phyloP scores from a whole-genome alignment of 805 yeast species.

The Geotrichum ghanense region DNA sequence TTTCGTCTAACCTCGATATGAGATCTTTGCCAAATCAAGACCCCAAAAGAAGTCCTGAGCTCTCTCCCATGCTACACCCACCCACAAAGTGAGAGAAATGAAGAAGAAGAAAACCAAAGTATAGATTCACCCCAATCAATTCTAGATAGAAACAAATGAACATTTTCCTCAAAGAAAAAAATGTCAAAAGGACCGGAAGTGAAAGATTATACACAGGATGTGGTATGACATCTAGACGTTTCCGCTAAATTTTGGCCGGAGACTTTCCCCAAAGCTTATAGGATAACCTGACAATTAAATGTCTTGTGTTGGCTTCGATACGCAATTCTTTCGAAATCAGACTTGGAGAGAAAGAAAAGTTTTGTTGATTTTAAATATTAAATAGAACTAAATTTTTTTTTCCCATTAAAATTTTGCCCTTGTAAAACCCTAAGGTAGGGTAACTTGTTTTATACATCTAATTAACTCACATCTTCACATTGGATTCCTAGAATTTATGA shows the following conservation, averaged over 20 bases:
- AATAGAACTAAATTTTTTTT: too few species aligned
- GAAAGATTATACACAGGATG: not conserved
- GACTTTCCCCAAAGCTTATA: slow-evolving; percentile 4
- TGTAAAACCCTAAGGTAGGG: too few species aligned
- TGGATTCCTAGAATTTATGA: too few species aligned
- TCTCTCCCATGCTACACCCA: too few species aligned
- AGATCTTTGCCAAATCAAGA: slow-evolving; percentile 2
- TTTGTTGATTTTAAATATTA: too few species aligned
- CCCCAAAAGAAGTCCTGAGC: not conserved
- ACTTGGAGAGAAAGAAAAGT: not conserved
- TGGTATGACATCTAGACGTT: not conserved
- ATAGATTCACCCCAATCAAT: not conserved
- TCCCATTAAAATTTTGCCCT: too few species aligned
- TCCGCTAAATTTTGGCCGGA: slow-evolving; percentile 3
- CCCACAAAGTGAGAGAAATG: too few species aligned
- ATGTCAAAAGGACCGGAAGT: slow-evolving; percentile 1
- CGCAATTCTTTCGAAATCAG: slow-evolving; percentile 2
- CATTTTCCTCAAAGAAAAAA: not conserved
- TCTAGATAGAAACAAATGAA: not conserved
- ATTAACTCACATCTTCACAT: too few species aligned
- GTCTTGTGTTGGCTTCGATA: slow-evolving; percentile 4
- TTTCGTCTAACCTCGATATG: not conserved
- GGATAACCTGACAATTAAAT: slow-evolving; percentile 2
- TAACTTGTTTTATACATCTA: too few species aligned
- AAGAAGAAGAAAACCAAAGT: not conserved